Conservation (phyloP, 1,139 yeast genomes). For the Blastobotrys aristatus region DNA sequence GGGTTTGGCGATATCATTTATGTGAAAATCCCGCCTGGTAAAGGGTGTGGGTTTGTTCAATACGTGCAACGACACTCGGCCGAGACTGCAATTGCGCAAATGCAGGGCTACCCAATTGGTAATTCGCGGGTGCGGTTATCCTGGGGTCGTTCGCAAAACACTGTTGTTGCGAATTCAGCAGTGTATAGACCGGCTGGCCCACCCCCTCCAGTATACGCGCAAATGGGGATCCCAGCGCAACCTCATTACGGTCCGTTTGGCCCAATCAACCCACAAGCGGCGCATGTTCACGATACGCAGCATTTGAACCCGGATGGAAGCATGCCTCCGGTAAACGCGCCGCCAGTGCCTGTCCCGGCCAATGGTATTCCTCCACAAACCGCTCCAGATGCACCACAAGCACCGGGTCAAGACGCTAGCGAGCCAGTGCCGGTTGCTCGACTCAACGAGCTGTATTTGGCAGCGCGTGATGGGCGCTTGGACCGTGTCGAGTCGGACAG, state of each 20-base stretch:
- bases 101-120: conserved; percentile 91
- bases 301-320: conserved; percentile 13
- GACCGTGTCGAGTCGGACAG: conserved; percentile 45
- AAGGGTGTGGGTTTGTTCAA: conserved; percentile 92
- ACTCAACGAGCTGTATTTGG: conserved; percentile 44
- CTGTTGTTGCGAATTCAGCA: conserved; percentile 15
- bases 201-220: conserved; percentile 34
- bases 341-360: conserved; percentile 17
- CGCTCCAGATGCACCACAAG: conserved; percentile 20
- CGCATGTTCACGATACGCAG: conserved; percentile 27
- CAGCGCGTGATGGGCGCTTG: conserved; percentile 46
- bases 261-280: conserved; percentile 36
- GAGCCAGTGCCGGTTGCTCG: conserved; percentile 40
- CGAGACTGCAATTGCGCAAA: conserved; percentile 80
- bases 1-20: conserved; percentile 83
- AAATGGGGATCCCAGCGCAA: conserved; percentile 21
- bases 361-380: conserved; percentile 21
- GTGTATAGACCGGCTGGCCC: conserved; percentile 33
- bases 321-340: conserved; percentile 19
- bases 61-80: conserved; percentile 76
- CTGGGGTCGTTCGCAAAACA: conserved; percentile 68
- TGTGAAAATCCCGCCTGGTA: conserved; percentile 86
- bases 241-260: conserved; percentile 36
- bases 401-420: conserved; percentile 32
- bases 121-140: conserved; percentile 79